Percentiles rank a stretch among this genome's conserved stretches.
Evolutionary conservation across 2,329 filamentous ascomycete genomes (phyloP).

Genomic region (Emmonsia crescens): DNA sequence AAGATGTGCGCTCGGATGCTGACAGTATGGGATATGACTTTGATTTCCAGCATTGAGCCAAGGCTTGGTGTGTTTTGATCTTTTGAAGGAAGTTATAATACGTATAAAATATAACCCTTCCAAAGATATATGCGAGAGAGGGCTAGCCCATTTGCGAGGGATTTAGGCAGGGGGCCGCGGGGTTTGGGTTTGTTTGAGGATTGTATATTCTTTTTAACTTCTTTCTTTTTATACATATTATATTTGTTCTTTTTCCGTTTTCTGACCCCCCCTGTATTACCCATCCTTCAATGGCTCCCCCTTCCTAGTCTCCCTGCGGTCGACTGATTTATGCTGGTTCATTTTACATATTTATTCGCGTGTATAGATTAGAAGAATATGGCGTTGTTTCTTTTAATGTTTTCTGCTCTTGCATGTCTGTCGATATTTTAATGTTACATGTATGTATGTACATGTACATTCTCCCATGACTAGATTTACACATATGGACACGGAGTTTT

Average conservation of each 20-base stretch:
- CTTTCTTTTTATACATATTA: neutral
- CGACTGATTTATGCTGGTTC: neutral
- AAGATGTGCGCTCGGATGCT: constrained; percentile 16
- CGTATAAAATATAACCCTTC: neutral
- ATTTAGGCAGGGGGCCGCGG: too few species aligned
- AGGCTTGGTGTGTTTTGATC: neutral
- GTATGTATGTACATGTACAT: neutral
- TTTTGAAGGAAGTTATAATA: neutral
- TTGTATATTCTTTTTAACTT: neutral
- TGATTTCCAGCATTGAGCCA: constrained; percentile 2
- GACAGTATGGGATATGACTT: constrained; percentile 13
- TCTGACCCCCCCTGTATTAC: too few species aligned
- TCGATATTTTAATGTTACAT: neutral
- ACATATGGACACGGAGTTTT: neutral
- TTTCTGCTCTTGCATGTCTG: neutral
- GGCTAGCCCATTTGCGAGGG: too few species aligned
- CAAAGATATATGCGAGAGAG: neutral
- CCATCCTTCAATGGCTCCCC: too few species aligned
- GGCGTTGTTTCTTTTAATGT: neutral
- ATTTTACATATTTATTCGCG: neutral
- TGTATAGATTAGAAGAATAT: neutral
- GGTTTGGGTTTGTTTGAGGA: neutral
- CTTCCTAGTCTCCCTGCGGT: too few species aligned
- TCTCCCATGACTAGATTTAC: too few species aligned
- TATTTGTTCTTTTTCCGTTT: neutral